A percentile compares a stretch with the other conserved stretches of the same genome.
Conservation (phyloP, 116 monocot species). For the Posidonia oceanica region DNA sequence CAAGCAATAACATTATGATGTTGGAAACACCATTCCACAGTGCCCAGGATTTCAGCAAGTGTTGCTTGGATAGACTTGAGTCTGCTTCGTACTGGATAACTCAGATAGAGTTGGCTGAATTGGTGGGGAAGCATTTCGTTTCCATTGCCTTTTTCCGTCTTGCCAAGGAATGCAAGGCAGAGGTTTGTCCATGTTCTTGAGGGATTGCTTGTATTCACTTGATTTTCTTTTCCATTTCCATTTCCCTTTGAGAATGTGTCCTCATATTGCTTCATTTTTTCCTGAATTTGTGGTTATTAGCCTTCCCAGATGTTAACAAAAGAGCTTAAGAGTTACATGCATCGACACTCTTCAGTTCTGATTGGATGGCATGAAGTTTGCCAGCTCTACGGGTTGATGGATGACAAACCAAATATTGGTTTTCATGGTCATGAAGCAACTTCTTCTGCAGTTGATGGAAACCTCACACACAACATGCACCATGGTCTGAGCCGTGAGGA, state of each 20-base stretch:
- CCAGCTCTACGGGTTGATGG: constrained; percentile 23
- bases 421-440: background rate
- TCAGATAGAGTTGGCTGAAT: constrained; percentile 60
- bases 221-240: background rate
- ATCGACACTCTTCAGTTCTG: constrained; percentile 17
- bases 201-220: background rate
- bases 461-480: no score
- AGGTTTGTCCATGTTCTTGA: constrained; percentile 21
- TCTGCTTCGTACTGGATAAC: constrained; percentile 50
- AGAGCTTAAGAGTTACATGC: constrained; percentile 45
- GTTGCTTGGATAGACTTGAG: constrained; percentile 48
- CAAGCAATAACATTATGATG: background rate
- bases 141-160: constrained; percentile 65
- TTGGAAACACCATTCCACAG: constrained; percentile 41
- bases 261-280: background rate
- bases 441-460: background rate
- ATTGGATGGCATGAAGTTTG: constrained; percentile 26
- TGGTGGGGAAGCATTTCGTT: constrained; percentile 49
- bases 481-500: background rate
- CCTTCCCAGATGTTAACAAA: constrained; percentile 32
- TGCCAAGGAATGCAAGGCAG: constrained; percentile 57
- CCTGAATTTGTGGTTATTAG: constrained; percentile 17
- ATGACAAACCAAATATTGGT: background rate
- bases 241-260: background rate
- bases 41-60: constrained; percentile 53